Evolutionary conservation across 2,329 filamentous ascomycete genomes (phyloP).

Genomic region (Dactylonectria macrodidyma): DNA sequence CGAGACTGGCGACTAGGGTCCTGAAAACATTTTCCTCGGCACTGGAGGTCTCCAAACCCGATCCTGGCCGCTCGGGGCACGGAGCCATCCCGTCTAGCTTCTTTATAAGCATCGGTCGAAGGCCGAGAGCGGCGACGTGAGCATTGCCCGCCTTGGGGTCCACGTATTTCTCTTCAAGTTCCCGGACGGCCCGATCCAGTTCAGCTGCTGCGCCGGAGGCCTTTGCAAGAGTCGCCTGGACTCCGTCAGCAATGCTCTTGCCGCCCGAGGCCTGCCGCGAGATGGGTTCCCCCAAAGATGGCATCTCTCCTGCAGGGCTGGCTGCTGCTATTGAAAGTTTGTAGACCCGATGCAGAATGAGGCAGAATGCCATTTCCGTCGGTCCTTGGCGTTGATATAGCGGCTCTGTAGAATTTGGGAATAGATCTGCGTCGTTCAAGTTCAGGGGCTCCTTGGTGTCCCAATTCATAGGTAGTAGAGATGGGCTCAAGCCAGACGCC

Average conservation of each 20-base stretch:
- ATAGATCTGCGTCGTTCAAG: conserved; percentile 71
- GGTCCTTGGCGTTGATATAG: conserved; percentile 66
- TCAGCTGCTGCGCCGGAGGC: conserved; percentile 58
- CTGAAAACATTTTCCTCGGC: conserved; percentile 70
- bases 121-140: conserved; percentile 64
- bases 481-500: conserved; percentile 67
- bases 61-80: conserved; percentile 63
- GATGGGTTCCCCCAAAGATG: background rate
- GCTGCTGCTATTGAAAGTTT: conserved; percentile 57
- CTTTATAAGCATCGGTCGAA: conserved; percentile 63
- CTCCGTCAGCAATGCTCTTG: background rate
- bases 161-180: conserved; percentile 64
- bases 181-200: conserved; percentile 61
- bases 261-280: background rate
- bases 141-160: conserved; percentile 67
- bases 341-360: conserved; percentile 64
- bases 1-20: conserved; percentile 63
- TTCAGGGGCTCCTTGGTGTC: conserved; percentile 69
- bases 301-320: no score
- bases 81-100: conserved; percentile 66
- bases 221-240: background rate
- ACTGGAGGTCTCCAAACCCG: conserved; percentile 64
- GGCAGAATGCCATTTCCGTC: conserved; percentile 71
- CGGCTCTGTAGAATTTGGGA: conserved; percentile 64
- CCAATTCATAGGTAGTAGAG: conserved; percentile 63